Evolutionary conservation across 306 rosid species (phyloP), one percentile per base, ranked within the genome.

Genomic region (Castanea mollissima): DNA sequence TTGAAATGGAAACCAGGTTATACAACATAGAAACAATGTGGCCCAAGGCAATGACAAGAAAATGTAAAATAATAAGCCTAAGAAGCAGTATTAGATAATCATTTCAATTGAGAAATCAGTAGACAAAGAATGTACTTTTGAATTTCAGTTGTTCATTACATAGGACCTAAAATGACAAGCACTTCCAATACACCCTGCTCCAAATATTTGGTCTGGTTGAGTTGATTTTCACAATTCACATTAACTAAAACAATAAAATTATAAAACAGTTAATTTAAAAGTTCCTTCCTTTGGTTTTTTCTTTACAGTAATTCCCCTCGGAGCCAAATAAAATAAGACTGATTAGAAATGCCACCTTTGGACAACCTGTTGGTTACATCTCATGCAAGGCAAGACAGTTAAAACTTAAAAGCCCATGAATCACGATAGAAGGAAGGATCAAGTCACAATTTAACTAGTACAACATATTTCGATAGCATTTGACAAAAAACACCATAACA

Each of bases 1-100:
- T 75, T 75, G 20, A 74, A 54, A 2, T 58, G 79, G 77, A 58
- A 69, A 58, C 29, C 51, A 34, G 72, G 58, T 72, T 49, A 59
- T 6, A 56, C 16, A 78, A 51, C 5, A 21, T 65, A 74, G 54
- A 68, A 71, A 56, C n/a, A 27, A 49, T 49, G 54, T 49, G 64
- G 59, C 55, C 82, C 25, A 34, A 79, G 55, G 64, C 25, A 3
- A 29, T 38, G 73, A 65, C 3, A 71, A 44, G 32, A 46, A 35
- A 19, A 34, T 4, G 9, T 6, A 18, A 35, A 35, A 29, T 34
- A 67, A 67, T 67, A 35, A 68, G 18, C 54, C 72, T 68, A 8
- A 68, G 52, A 35, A 68, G 46, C 70, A 64, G 20, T 64, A 64
- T 64, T 6, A 64, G 4, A 64, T 64, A 64, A 12, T 64, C 18